Base-by-base conservation (phyloP, 208 protist species). In the Acanthamoeba lenticulata region DNA sequence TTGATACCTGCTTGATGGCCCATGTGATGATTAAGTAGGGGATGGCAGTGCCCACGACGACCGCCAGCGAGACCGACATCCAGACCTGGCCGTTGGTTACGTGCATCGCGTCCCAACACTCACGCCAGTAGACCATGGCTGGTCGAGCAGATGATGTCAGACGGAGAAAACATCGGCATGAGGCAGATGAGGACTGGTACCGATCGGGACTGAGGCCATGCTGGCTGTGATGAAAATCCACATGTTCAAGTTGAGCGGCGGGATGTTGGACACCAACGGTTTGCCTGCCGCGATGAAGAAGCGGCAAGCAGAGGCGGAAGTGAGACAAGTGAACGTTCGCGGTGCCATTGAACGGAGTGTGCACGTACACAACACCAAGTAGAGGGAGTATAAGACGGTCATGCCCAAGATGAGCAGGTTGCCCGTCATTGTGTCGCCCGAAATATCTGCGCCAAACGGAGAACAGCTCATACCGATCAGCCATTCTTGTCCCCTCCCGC, bases 361-460 rank as follows among this genome's bases (percentile, higher is more conserved):
- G 38, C 17, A 36, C 44, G 38, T 85, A 57, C 42, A 55, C 4
- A 85, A 85, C 3, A 85, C 27, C 24, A 85, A n/a, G 32, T 57
- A 85, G 15, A 52, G n/a, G 4, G 44, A 85, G 9, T 36, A 85
- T 38, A 57, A 36, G 32, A 85, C 21, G 6, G 65, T 74, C 65
- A 74, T 74, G 65, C 65, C 65, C 65, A 74, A 40, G 2, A 74
- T 29, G 65, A 74, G 65, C 65, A 74, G 27, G 65, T 74, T 74
- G 27, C 65, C 65, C n/a, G 34, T 42, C 65, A 74, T 74, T 19
- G 65, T 74, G n/a, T 40, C 34, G 15, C 34, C 65, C 17, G 65
- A 74, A 7, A 38, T 38, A 40, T 74, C 65, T 74, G 34, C 9
- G 27, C 9, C 2, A 36, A 74, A 36, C 2, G 65, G 11, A n/a